These are phyloP conservation scores for Dipteronia dyeriana DNA, from an alignment of 345 rosid species.

Conservation along the genomic window DNA sequence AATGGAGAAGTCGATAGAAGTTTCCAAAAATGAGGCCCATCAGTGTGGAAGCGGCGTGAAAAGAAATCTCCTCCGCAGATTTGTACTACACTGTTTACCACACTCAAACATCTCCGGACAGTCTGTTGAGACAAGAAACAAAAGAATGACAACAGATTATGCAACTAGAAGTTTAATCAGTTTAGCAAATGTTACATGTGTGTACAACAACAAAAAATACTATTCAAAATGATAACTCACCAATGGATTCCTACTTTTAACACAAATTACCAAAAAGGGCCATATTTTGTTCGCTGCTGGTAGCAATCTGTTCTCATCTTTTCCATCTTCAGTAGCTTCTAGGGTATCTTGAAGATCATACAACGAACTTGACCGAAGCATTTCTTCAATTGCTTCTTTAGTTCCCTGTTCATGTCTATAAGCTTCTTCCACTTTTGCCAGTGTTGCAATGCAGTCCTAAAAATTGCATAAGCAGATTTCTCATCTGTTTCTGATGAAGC, in stretches of 20 bases:
- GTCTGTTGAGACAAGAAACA: slow-evolving; percentile 46
- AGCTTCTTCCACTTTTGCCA: slow-evolving; percentile 87
- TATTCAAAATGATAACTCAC: slow-evolving; percentile 30
- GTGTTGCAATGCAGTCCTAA: slow-evolving; percentile 65
- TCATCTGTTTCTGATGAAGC: neutral
- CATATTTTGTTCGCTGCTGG: slow-evolving; percentile 92
- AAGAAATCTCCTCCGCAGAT: slow-evolving; percentile 94
- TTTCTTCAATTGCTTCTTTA: slow-evolving; percentile 68
- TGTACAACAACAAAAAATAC: neutral
- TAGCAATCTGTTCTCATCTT: slow-evolving; percentile 81
- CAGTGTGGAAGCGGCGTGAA: slow-evolving; percentile 76
- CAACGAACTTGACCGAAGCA: slow-evolving; percentile 51
- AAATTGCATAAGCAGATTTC: slow-evolving; percentile 12
- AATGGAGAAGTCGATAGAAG: slow-evolving; percentile 72
- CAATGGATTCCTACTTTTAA: slow-evolving; percentile 63
- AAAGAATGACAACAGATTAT: slow-evolving; percentile 1
- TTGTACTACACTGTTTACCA: slow-evolving; percentile 55
- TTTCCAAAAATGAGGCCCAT: slow-evolving; percentile 83
- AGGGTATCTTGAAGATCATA: slow-evolving; percentile 66
- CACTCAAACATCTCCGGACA: slow-evolving; percentile 60
- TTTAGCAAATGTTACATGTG: neutral
- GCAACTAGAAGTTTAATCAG: slow-evolving; percentile 9
- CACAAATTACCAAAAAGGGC: slow-evolving; percentile 79
- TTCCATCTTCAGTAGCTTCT: slow-evolving; percentile 59
- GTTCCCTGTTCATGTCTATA: slow-evolving; percentile 63